A percentile compares a stretch with the other conserved stretches of the same genome.
Evolutionary conservation across 306 rosid species (phyloP).

Genomic region (apple (Malus domestica)): DNA sequence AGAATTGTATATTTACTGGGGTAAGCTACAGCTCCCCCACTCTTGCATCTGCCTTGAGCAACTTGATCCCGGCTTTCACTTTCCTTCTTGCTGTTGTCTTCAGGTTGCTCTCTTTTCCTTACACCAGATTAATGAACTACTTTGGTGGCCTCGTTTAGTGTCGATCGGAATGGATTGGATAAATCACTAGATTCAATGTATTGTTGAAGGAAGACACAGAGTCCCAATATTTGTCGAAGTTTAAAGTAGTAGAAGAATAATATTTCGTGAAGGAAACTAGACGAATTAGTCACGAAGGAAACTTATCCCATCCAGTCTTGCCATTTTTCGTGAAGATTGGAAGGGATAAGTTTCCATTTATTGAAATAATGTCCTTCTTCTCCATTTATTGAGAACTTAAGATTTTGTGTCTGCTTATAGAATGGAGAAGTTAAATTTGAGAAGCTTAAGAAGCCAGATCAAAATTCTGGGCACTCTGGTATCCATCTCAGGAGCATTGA

Average conservation of each 20-base stretch:
- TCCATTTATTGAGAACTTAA: not conserved
- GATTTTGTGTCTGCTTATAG: conserved; percentile 11
- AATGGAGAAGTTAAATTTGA: conserved; percentile 37
- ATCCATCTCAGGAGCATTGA: conserved; percentile 40
- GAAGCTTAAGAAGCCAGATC: conserved; percentile 22
- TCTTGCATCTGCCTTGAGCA: conserved; percentile 38
- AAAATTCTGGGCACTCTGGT: conserved; percentile 41
- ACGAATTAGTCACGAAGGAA: no score
- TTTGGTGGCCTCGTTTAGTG: no score
- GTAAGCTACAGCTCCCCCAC: conserved; percentile 44
- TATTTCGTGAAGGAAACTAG: no score
- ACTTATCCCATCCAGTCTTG: no score
- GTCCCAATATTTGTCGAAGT: no score
- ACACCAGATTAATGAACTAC: not conserved
- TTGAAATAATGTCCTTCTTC: no score
- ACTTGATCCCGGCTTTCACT: conserved; percentile 39
- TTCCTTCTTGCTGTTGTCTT: conserved; percentile 36
- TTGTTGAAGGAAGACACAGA: no score
- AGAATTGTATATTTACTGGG: conserved; percentile 34
- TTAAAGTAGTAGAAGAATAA: no score
- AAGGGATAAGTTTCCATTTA: no score
- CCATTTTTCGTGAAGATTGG: no score
- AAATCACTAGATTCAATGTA: no score
- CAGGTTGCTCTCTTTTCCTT: conserved; percentile 20
- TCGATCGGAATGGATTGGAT: no score